Percentiles rank a stretch among this genome's conserved stretches.
These are phyloP conservation scores for Linum tenue DNA, from an alignment of 345 rosid genomes.

Conservation along the genomic window DNA sequence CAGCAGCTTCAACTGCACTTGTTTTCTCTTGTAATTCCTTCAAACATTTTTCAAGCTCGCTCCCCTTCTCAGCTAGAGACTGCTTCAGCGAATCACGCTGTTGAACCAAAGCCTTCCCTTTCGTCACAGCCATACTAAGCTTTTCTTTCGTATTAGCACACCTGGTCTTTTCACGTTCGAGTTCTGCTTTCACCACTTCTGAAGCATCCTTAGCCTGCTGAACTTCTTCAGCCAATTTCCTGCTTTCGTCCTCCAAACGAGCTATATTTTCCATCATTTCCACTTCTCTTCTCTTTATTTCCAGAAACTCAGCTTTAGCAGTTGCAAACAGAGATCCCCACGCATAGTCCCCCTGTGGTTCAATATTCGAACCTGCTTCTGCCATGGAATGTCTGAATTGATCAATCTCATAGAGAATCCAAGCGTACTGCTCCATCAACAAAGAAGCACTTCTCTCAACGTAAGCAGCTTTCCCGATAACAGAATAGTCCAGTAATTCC, in stretches of 20 bases:
- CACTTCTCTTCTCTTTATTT: constrained; percentile 49
- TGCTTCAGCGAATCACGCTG: constrained; percentile 75
- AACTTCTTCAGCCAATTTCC: constrained; percentile 49
- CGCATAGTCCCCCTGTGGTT: constrained; percentile 44
- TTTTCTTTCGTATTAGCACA: constrained; percentile 79
- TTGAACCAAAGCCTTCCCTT: constrained; percentile 93
- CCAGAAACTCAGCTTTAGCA: constrained; percentile 54
- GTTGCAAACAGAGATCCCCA: constrained; percentile 32
- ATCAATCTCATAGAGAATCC: constrained; percentile 51
- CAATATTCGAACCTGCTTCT: constrained; percentile 32
- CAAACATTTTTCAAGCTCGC: constrained; percentile 63
- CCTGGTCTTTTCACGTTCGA: constrained; percentile 70
- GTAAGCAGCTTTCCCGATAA: constrained; percentile 37
- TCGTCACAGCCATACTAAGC: constrained; percentile 90
- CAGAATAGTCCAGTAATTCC: constrained; percentile 47
- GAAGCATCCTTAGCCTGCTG: constrained; percentile 36
- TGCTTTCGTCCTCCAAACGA: constrained; percentile 47
- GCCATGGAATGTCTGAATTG: constrained; percentile 58
- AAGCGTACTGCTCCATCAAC: constrained; percentile 54
- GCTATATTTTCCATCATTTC: constrained; percentile 35
- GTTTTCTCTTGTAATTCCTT: constrained; percentile 55
- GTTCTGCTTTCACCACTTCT: constrained; percentile 45
- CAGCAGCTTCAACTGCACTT: constrained; percentile 46
- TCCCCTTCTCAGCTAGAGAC: constrained; percentile 54
- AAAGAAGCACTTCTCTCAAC: constrained; percentile 45